A percentile compares a stretch with the other conserved stretches of the same genome.
These are phyloP conservation scores for Plasmodium yoelii DNA, from an alignment of 169 alveolate genomes.

Conservation along the genomic window DNA sequence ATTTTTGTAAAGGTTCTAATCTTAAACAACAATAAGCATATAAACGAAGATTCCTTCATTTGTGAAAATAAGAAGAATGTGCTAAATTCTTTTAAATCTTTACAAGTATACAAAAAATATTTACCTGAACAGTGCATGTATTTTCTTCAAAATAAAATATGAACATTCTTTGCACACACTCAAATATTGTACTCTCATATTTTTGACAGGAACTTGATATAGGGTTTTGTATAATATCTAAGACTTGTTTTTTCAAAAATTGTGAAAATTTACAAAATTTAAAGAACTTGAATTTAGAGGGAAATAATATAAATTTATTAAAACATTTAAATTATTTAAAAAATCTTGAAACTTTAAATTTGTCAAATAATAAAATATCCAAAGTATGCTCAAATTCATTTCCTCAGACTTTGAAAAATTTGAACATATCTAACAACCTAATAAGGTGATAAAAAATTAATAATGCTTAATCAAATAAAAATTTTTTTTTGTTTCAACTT, in stretches of 20 bases:
- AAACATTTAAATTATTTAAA: slow-evolving; percentile 13
- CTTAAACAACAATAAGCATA: slow-evolving; percentile 65
- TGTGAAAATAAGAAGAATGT: slow-evolving; percentile 17
- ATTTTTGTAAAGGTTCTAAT: slow-evolving; percentile 24
- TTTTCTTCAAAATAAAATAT: too few species aligned
- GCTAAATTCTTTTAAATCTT: slow-evolving; percentile 20
- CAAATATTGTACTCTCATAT: too few species aligned
- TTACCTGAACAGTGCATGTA: too few species aligned
- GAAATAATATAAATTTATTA: slow-evolving; percentile 48
- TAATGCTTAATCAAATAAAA: too few species aligned
- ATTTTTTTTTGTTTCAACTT: too few species aligned
- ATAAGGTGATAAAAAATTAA: slow-evolving; percentile 35
- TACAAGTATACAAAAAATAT: slow-evolving; percentile 25
- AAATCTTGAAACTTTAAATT: slow-evolving; percentile 17
- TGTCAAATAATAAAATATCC: slow-evolving; percentile 66
- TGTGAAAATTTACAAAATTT: slow-evolving; percentile 26
- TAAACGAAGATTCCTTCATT: slow-evolving; percentile 55
- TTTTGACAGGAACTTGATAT: slow-evolving; percentile 42
- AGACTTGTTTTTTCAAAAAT: slow-evolving; percentile 37
- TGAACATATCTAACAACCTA: slow-evolving; percentile 46
- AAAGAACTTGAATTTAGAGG: slow-evolving; percentile 45
- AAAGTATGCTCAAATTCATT: slow-evolving; percentile 35
- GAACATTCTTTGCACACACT: too few species aligned
- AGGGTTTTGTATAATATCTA: slow-evolving; percentile 31
- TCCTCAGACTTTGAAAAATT: slow-evolving; percentile 20